Percentiles rank a stretch among this genome's conserved stretches.
Conservation (phyloP, 2,329 filamentous ascomycete species). For the Stemphylium beticola region DNA sequence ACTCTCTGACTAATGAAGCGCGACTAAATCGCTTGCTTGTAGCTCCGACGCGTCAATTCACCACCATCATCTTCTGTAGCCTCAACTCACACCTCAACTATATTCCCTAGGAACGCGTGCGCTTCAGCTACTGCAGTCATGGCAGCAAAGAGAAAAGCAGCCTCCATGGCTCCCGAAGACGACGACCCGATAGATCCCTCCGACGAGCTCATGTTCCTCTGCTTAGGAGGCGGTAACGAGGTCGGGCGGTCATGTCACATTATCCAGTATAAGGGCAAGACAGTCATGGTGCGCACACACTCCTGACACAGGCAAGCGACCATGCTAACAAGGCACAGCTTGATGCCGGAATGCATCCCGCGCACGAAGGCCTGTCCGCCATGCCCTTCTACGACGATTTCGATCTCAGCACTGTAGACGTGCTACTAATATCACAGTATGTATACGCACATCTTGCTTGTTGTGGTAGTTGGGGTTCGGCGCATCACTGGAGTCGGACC, state of each 20-base stretch:
- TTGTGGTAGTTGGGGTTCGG: conserved; percentile 27
- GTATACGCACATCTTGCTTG: conserved; percentile 52
- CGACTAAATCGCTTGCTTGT: not conserved
- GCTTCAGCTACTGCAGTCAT: conserved; percentile 58
- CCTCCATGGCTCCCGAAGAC: conserved; percentile 74
- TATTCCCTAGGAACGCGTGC: not conserved
- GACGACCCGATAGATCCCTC: conserved; percentile 91
- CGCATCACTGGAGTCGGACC: conserved; percentile 44
- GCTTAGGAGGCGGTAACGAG: conserved; percentile 93
- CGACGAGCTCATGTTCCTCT: conserved; percentile 93
- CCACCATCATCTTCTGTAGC: conserved; percentile 2
- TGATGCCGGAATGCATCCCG: conserved; percentile 95
- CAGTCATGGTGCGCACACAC: conserved; percentile 79
- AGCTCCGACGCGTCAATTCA: conserved; percentile 4
- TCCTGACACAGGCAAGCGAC: not conserved
- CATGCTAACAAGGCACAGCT: conserved; percentile 64
- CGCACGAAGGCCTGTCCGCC: conserved; percentile 90
- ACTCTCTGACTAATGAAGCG: conserved; percentile 9
- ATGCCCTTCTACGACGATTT: conserved; percentile 99
- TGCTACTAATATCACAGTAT: conserved; percentile 99
- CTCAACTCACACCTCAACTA: not conserved
- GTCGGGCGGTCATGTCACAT: conserved; percentile 97
- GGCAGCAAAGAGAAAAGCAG: conserved; percentile 92
- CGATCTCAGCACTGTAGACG: conserved; percentile 94
- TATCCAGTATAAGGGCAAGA: conserved; percentile 98